phyloP scores from a whole-genome alignment of 2,329 filamentous ascomycete genomes.

The Trichocomaceae sp. region DNA sequence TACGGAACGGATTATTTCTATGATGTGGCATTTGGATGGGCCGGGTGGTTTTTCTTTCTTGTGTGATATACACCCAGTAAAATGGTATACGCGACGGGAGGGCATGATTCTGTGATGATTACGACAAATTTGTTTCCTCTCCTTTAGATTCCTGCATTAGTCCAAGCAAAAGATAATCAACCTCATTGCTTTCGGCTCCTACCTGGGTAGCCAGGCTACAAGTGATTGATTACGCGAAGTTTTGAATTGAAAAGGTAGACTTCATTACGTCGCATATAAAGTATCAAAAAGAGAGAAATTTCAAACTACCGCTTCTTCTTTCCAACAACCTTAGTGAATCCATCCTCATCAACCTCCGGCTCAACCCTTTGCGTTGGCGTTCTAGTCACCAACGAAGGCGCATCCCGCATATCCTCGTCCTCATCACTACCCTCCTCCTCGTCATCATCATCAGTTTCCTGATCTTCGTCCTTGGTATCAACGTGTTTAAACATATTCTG shows the following conservation, averaged over 20 bases:
- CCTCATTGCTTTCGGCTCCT: background rate
- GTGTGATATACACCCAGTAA: background rate
- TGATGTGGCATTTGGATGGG: constrained; percentile 4
- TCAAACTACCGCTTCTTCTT: constrained; percentile 52
- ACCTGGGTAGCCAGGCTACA: background rate
- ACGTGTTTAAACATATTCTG: constrained; percentile 31
- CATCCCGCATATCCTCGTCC: constrained; percentile 60
- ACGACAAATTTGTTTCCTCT: background rate
- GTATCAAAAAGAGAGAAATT: background rate
- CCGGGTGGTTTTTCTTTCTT: background rate
- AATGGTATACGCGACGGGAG: background rate
- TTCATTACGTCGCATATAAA: background rate
- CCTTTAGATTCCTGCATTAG: background rate
- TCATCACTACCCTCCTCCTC: constrained; percentile 62
- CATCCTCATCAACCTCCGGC: constrained; percentile 73
- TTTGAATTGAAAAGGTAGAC: background rate
- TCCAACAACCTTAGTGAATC: constrained; percentile 67
- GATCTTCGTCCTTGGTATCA: constrained; percentile 47
- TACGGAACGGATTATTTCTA: background rate
- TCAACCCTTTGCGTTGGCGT: constrained; percentile 56
- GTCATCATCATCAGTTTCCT: constrained; percentile 50
- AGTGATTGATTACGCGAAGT: background rate
- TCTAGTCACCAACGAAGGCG: constrained; percentile 52
- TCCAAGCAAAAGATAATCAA: background rate
- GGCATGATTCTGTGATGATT: constrained; percentile 3